Conservation (phyloP, 2,329 filamentous ascomycete species). For the Acrodontium crateriforme region DNA sequence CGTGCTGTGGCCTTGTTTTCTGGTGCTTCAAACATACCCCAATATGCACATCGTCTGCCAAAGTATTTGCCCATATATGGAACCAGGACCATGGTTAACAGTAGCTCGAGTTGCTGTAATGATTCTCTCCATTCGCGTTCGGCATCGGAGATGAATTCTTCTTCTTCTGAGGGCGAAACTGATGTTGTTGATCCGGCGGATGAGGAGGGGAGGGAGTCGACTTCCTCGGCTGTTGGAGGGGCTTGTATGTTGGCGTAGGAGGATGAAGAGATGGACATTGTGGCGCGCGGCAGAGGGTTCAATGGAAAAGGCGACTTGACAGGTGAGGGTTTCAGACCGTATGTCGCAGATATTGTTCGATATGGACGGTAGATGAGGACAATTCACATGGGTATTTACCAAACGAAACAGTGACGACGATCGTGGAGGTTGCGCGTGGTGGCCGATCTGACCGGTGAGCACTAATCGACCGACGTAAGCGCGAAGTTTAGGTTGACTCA, state of each 20-base stretch:
- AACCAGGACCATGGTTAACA: slow-evolving; percentile 87
- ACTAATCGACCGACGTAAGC: too few species aligned
- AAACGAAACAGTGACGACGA: too few species aligned
- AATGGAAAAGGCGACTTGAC: too few species aligned
- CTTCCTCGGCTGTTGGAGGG: slow-evolving; percentile 23
- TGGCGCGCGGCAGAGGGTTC: neutral
- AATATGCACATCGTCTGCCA: slow-evolving; percentile 88
- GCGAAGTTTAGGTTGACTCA: too few species aligned
- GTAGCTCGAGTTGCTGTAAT: slow-evolving; percentile 80
- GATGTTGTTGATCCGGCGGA: slow-evolving; percentile 35
- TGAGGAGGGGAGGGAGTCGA: slow-evolving; percentile 38
- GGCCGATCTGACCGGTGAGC: too few species aligned
- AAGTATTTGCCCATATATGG: slow-evolving; percentile 92
- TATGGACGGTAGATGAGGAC: too few species aligned
- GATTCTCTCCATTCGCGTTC: slow-evolving; percentile 92
- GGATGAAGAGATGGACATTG: slow-evolving; percentile 34
- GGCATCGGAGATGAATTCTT: slow-evolving; percentile 60
- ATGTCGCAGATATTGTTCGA: too few species aligned
- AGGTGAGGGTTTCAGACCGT: too few species aligned
- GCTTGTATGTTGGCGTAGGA: slow-evolving; percentile 35
- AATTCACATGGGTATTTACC: too few species aligned
- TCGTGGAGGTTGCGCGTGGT: too few species aligned
- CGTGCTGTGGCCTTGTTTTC: neutral
- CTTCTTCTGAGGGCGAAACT: slow-evolving; percentile 29
- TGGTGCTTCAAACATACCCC: slow-evolving; percentile 51